These are phyloP conservation scores for Rhizopogon salebrosus DNA, from an alignment of 768 basidiomycete species.

Conservation along the genomic window DNA sequence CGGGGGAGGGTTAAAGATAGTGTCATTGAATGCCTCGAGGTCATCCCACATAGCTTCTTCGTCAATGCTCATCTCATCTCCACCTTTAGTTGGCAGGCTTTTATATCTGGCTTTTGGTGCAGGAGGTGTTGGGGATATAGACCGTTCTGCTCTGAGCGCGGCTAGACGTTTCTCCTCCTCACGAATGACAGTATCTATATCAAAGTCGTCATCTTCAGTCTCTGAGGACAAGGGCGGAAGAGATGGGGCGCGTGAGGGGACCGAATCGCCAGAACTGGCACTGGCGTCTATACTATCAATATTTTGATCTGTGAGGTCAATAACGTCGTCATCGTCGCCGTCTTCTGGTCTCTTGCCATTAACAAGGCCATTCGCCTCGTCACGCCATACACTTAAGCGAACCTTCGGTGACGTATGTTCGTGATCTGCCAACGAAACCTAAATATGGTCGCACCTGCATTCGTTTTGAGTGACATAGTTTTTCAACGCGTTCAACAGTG, in stretches of 20 bases:
- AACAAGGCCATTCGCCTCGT: conserved; percentile 50
- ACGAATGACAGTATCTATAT: conserved; percentile 46
- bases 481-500: conserved; percentile 82
- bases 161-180: conserved; percentile 36
- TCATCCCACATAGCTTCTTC: conserved; percentile 36
- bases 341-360: conserved; percentile 26
- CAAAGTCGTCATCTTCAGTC: conserved; percentile 41
- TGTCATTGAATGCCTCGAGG: conserved; percentile 14
- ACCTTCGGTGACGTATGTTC: conserved; percentile 37
- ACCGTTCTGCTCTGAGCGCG: conserved; percentile 13
- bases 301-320: conserved; percentile 25
- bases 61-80: conserved; percentile 25
- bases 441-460: conserved; percentile 61
- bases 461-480: conserved; percentile 77
- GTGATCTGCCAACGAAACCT: not conserved
- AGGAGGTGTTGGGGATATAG: conserved; percentile 4
- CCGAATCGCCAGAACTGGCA: conserved; percentile 17
- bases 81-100: conserved; percentile 2
- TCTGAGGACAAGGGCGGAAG: conserved; percentile 37
- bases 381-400: conserved; percentile 70
- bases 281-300: conserved; percentile 22
- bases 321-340: conserved; percentile 19
- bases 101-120: conserved; percentile 5
- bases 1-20: conserved; percentile 1
- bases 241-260: conserved; percentile 35